Evolutionary conservation across 495 filamentous ascomycete species (phyloP).

Genomic region (Trichoderma orchidacearum): DNA sequence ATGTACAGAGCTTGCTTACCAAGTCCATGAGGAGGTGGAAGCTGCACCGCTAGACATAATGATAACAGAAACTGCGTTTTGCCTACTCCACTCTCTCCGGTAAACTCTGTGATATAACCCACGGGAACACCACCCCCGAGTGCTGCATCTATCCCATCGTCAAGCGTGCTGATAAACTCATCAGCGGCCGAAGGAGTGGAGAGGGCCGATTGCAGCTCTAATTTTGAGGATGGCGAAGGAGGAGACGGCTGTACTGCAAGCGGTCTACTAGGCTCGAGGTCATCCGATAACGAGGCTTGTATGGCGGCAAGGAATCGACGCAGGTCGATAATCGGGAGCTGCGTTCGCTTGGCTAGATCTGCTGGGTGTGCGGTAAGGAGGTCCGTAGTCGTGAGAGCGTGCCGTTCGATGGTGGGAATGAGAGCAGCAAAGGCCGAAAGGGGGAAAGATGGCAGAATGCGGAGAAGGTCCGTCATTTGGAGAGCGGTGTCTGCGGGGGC

Average conservation of each 20-base stretch:
- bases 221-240: neutral
- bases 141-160: constrained; percentile 56
- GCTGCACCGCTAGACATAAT: constrained; percentile 69
- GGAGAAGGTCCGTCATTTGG: constrained; percentile 76
- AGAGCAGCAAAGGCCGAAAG: constrained; percentile 58
- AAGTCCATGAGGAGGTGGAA: constrained; percentile 59
- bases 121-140: constrained; percentile 77
- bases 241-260: neutral
- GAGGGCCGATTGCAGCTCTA: constrained; percentile 4
- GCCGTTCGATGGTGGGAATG: constrained; percentile 64
- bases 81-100: constrained; percentile 87
- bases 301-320: constrained; percentile 53
- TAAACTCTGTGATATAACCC: constrained; percentile 77
- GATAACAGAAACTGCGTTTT: constrained; percentile 90
- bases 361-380: constrained; percentile 72
- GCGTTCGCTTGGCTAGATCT: constrained; percentile 77
- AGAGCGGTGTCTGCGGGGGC: neutral
- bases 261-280: constrained; percentile 35
- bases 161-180: constrained; percentile 62
- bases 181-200: neutral
- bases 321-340: constrained; percentile 67
- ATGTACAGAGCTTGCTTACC: constrained; percentile 69
- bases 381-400: constrained; percentile 63
- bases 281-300: constrained; percentile 47
- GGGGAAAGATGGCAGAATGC: constrained; percentile 67